Evolutionary conservation across 495 filamentous ascomycete species (phyloP).

Genomic region (Penicillium soppii): DNA sequence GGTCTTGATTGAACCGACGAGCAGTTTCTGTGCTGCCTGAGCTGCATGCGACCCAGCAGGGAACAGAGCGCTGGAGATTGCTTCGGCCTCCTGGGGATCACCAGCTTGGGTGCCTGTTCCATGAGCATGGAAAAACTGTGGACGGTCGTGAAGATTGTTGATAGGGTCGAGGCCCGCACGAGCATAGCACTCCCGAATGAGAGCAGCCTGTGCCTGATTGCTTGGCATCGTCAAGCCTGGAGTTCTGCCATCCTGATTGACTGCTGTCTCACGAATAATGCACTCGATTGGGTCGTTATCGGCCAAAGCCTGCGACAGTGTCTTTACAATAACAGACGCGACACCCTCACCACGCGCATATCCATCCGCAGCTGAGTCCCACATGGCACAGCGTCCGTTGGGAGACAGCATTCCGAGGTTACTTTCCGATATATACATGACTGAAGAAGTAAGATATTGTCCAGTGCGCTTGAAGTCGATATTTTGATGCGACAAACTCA

Average conservation of each 20-base stretch:
- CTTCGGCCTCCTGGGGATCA: constrained; percentile 30
- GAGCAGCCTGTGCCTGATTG: constrained; percentile 13
- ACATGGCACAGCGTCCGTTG: constrained; percentile 25
- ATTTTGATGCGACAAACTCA: not conserved
- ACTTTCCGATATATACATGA: constrained; percentile 10
- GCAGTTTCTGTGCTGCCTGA: constrained; percentile 8
- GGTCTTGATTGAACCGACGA: constrained; percentile 49
- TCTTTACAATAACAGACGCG: constrained; percentile 32
- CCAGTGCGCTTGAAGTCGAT: no score
- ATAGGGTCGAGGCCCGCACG: constrained; percentile 25
- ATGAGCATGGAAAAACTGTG: constrained; percentile 33
- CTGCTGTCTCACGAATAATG: constrained; percentile 26
- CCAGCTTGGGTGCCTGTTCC: constrained; percentile 20
- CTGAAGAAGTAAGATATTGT: not conserved
- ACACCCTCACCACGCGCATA: constrained; percentile 44
- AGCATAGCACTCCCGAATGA: constrained; percentile 28
- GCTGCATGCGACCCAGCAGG: no score
- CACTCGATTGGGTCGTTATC: constrained; percentile 33
- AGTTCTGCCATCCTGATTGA: constrained; percentile 32
- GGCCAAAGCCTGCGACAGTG: constrained; percentile 18
- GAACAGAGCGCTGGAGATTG: constrained; percentile 13
- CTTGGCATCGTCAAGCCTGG: constrained; percentile 31
- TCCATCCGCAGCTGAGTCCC: constrained; percentile 37
- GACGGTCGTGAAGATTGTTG: constrained; percentile 8
- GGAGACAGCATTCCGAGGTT: constrained; percentile 28